Evolutionary conservation across 1,284 basidiomycete genomes (phyloP).

Genomic region (Cystobasidium slooffiae): DNA sequence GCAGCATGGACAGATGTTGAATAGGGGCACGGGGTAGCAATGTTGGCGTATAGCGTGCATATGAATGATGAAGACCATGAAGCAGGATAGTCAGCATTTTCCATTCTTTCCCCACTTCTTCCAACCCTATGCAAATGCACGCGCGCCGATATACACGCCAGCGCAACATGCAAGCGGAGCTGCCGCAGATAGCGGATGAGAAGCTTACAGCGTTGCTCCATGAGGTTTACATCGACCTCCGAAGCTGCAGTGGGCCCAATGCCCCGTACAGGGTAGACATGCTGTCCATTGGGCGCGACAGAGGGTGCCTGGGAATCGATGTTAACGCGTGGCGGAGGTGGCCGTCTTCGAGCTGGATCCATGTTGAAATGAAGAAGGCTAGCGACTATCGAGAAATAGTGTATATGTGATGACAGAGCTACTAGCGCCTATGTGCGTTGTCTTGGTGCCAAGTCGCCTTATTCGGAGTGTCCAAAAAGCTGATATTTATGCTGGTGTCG

Average conservation of each 20-base stretch:
- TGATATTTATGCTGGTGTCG: too few relatives aligned
- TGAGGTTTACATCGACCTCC: conserved; percentile 13
- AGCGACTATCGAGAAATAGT: background rate
- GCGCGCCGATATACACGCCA: conserved; percentile 20
- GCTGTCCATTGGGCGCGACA: background rate
- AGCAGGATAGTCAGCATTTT: background rate
- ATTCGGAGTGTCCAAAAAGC: too few relatives aligned
- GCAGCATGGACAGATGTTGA: background rate
- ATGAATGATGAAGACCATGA: too few relatives aligned
- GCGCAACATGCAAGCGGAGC: background rate
- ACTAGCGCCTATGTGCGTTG: too few relatives aligned
- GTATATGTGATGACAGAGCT: conserved; percentile 4
- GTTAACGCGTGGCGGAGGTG: conserved; percentile 36
- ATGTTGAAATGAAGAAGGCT: too few relatives aligned
- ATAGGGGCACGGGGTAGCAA: background rate
- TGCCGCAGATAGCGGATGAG: background rate
- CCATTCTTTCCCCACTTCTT: background rate
- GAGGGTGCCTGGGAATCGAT: conserved; percentile 20
- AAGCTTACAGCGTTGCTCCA: conserved; percentile 41
- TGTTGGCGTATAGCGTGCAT: too few relatives aligned
- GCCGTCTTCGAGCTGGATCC: conserved; percentile 25
- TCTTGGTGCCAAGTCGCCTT: too few relatives aligned
- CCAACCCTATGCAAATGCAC: background rate
- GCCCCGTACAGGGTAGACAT: too few relatives aligned
- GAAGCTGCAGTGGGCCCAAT: background rate